Evolutionary conservation across 805 yeast genomes (phyloP), one percentile per base, ranked within the genome.

Genomic region (Yamadazyma olivae): DNA sequence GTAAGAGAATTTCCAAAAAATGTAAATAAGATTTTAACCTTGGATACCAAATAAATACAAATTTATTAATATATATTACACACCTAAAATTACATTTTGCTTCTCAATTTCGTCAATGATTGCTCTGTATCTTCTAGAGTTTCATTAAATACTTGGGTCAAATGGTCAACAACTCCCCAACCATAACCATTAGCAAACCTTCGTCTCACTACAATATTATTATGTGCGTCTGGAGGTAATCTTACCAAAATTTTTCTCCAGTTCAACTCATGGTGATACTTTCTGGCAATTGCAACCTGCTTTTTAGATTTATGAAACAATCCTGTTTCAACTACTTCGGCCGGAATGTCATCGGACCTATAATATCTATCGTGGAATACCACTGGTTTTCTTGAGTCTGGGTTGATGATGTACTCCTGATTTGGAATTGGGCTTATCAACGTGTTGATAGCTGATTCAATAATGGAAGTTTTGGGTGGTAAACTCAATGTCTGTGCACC

Each of bases 1-100:
- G 89, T 93, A 12, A 74, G 95, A 44, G 96, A 89, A 46, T 91
- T 86, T 54, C 71, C 71, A 16, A 71, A 78, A 52, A 59, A 71
- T 35, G 57, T 49, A 18, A 45, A 46, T 34, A 41, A 44, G 7
- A 42, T 41, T 21, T 35, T 47, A 32, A 43, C 43, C 6, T 39
- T 48, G 29, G 50, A 54, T n/a, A 23, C 21, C 14, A 33, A 27
- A 18, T 33, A 16, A 20, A 13, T 13, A 6, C 8, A 8, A 17
- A 12, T 23, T 20, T n/a, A n/a, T n/a, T n/a, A n/a, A n/a, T n/a
- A n/a, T n/a, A n/a, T n/a, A n/a, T n/a, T n/a, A n/a, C n/a, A n/a
- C 13, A 17, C 14, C 19, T 15, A 12, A 14, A 14, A 19, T 17
- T 18, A 43, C 24, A 43, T 43, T 17, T 43, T 43, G 32, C 47